Base-by-base conservation (phyloP, 495 filamentous ascomycete species). In the Viridothelium virens region DNA sequence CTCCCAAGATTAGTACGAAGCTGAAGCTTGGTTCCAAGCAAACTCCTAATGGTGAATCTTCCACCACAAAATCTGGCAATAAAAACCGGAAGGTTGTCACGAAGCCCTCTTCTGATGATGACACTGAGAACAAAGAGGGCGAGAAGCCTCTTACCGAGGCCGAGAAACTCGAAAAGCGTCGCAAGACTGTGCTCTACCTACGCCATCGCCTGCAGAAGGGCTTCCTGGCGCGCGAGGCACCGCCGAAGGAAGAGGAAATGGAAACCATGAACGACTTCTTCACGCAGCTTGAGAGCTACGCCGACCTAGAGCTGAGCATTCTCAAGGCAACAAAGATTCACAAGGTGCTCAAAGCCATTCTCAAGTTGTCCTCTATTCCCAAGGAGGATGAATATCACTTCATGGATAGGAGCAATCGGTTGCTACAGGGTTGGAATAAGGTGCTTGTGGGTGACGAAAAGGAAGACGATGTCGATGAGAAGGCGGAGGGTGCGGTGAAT, bases 161-260 rank as follows among this genome's bases (percentile, higher is more conserved):
- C 71, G 78, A 85, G 14, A 83, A 86, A 69, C 65, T 66, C 2
- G 80, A 84, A 44, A 87, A 84, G 72, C 85, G 83, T 66, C 79
- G 87, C 74, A 87, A 86, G 72, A 48, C 80, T 80, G 89, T 96
- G 31, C 78, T 96, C 3, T 96, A 91, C 77, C 81, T 93, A 48
- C 87, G 92, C 62, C 91, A 97, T 78, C 88, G 89, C 74, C 86
- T 97, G 31, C 92, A 97, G 74, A 92, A 92, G 73, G 92, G 91
- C 0, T 90, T 97, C 69, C 84, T 97, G 25, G 89, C 88, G 16
- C 83, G 88, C 18, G 91, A 96, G 66, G 83, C 86, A 63, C 83
- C 85, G 33, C 92, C 92, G 18, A 88, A 91, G 77, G 88, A 89
- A 67, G 88, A 91, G n/a, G 92, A 95, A 74, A 96, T 96, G 92